Conservation (phyloP, 176 grass and related monocot species). For the Canna indica region DNA sequence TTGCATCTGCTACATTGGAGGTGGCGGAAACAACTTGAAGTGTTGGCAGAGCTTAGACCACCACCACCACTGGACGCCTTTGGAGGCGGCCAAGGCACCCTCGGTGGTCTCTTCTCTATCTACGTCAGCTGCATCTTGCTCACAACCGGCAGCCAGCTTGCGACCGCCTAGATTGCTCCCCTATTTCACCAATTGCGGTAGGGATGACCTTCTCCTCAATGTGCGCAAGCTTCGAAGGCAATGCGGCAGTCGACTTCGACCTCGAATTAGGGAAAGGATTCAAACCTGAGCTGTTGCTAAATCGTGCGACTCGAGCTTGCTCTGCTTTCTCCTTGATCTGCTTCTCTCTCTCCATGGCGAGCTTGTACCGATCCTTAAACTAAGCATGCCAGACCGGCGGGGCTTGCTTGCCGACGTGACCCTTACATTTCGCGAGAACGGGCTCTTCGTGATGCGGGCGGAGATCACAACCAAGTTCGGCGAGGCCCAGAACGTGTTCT, state of each 20-base stretch:
- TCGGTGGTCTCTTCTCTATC: conserved; percentile 76
- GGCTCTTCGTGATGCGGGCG: conserved; percentile 80
- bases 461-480: conserved; percentile 71
- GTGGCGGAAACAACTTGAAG: conserved; percentile 36
- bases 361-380: conserved; percentile 78
- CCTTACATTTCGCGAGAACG: conserved; percentile 86
- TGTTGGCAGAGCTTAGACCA: conserved; percentile 30
- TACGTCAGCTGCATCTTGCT: conserved; percentile 71
- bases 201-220: conserved; percentile 61
- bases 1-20: conserved; percentile 58
- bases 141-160: conserved; percentile 39
- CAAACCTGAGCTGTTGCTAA: conserved; percentile 31
- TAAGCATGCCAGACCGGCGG: conserved; percentile 57
- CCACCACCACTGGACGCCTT: conserved; percentile 20
- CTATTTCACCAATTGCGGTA: conserved; percentile 18
- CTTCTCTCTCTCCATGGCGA: conserved; percentile 78
- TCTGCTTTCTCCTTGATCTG: conserved; percentile 77
- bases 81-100: conserved; percentile 73
- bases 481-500: conserved; percentile 75
- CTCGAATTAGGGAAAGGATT: conserved; percentile 8
- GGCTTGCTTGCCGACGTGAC: conserved; percentile 91
- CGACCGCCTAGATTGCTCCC: conserved; percentile 43
- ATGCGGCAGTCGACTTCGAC: conserved; percentile 4
- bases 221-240: conserved; percentile 65
- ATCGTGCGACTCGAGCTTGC: conserved; percentile 64